These are phyloP conservation scores for Lodderomyces margitis DNA, from an alignment of 1,139 yeast genomes.

Conservation along the genomic window DNA sequence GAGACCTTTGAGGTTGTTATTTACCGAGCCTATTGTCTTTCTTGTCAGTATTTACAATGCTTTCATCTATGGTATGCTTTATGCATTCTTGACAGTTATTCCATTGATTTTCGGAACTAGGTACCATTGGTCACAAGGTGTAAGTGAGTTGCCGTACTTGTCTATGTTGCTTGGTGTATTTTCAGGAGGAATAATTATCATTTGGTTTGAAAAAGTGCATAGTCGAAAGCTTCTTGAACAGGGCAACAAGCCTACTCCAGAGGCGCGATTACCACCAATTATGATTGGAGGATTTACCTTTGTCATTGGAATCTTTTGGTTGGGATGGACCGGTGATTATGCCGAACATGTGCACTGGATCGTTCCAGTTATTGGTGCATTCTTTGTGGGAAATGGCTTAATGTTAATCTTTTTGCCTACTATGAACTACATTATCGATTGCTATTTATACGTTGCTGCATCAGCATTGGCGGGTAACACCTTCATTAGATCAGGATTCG, in stretches of 20 bases:
- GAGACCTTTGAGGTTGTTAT: constrained; percentile 68
- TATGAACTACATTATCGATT: constrained; percentile 76
- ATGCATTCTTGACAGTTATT: constrained; percentile 73
- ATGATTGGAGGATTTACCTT: constrained; percentile 65
- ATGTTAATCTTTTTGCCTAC: constrained; percentile 75
- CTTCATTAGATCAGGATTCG: constrained; percentile 61
- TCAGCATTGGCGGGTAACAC: constrained; percentile 90
- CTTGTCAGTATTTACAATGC: constrained; percentile 73
- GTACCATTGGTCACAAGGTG: constrained; percentile 54
- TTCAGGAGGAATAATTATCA: constrained; percentile 49
- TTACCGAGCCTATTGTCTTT: constrained; percentile 71
- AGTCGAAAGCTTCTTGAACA: constrained; percentile 29
- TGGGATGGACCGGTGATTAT: constrained; percentile 82
- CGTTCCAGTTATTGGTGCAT: constrained; percentile 76
- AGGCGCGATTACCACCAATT: constrained; percentile 74
- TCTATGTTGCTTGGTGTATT: constrained; percentile 61
- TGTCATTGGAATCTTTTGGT: constrained; percentile 80
- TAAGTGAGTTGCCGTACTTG: constrained; percentile 61
- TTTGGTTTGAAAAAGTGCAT: constrained; percentile 28
- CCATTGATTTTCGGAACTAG: constrained; percentile 69
- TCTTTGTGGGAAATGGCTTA: constrained; percentile 72
- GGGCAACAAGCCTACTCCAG: constrained; percentile 68
- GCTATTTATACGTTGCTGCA: constrained; percentile 73
- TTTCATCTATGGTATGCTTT: constrained; percentile 79
- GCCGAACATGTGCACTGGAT: constrained; percentile 72